Evolutionary conservation across 2,329 filamentous ascomycete species (phyloP).

Genomic region (Aureobasidium sp.): DNA sequence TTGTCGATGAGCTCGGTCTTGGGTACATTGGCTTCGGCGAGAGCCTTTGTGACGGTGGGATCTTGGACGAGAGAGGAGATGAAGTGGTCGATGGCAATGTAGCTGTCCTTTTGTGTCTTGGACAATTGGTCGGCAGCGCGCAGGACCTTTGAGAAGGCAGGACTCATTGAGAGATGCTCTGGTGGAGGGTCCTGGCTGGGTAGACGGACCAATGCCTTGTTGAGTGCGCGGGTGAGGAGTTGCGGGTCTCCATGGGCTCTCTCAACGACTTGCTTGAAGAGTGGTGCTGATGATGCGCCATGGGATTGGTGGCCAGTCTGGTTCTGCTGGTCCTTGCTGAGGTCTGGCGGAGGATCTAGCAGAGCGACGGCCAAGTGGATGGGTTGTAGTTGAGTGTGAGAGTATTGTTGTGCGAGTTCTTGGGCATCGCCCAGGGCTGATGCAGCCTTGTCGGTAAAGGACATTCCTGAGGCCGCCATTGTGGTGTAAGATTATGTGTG

Average conservation of each 20-base stretch:
- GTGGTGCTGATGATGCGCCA: conserved; percentile 68
- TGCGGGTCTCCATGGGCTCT: conserved; percentile 94
- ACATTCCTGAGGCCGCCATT: conserved; percentile 56
- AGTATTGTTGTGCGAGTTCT: conserved; percentile 87
- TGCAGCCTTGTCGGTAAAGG: conserved; percentile 94
- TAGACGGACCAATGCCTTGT: conserved; percentile 90
- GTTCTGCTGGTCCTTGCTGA: conserved; percentile 81
- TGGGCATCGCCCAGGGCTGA: conserved; percentile 93
- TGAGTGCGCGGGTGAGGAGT: conserved; percentile 86
- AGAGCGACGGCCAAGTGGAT: conserved; percentile 89
- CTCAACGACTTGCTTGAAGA: conserved; percentile 96
- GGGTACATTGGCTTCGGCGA: conserved; percentile 91
- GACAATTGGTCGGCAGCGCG: conserved; percentile 89
- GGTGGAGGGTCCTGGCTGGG: conserved; percentile 97
- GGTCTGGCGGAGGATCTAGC: conserved; percentile 77
- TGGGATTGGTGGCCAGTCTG: conserved; percentile 69
- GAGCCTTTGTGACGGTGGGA: conserved; percentile 71
- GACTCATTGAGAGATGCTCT: conserved; percentile 85
- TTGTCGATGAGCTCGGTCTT: conserved; percentile 92
- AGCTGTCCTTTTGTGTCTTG: conserved; percentile 98
- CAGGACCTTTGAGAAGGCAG: conserved; percentile 83
- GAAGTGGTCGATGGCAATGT: conserved; percentile 94
- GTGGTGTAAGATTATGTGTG: background rate
- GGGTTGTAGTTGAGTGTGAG: conserved; percentile 90
- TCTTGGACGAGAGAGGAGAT: conserved; percentile 90